phyloP scores from a whole-genome alignment of 2,329 filamentous ascomycete genomes.

The Rutstroemia sydowiana region DNA sequence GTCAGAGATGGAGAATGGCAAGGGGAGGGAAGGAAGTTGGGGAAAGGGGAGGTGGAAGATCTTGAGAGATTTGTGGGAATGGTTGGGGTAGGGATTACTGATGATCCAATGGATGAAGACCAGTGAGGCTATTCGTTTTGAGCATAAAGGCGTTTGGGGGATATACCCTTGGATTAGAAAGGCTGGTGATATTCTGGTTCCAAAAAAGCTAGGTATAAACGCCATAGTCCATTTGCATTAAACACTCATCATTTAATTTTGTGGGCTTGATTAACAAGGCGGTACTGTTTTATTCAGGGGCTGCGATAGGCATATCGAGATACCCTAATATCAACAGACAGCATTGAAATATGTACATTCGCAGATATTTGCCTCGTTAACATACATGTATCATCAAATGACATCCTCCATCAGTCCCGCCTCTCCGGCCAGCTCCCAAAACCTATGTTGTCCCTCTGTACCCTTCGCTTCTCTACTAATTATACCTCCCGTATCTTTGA shows the following conservation, averaged over 20 bases:
- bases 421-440: slow-evolving; percentile 25
- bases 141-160: slow-evolving; percentile 7
- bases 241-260: too few species aligned
- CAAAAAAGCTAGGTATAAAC: not conserved
- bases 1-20: slow-evolving; percentile 60
- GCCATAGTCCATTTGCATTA: not conserved
- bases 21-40: slow-evolving; percentile 43
- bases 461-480: slow-evolving; percentile 16
- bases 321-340: too few species aligned
- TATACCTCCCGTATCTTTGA: slow-evolving; percentile 20
- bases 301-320: too few species aligned
- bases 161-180: slow-evolving; percentile 3
- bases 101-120: slow-evolving; percentile 23
- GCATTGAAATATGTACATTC: too few species aligned
- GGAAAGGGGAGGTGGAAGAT: slow-evolving; percentile 47
- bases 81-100: slow-evolving; percentile 30
- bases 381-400: not conserved
- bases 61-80: slow-evolving; percentile 45
- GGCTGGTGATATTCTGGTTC: not conserved
- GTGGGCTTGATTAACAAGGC: too few species aligned
- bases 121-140: not conserved
- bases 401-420: slow-evolving; percentile 17
- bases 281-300: too few species aligned
- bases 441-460: slow-evolving; percentile 23
- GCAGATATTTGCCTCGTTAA: not conserved